phyloP scores from a whole-genome alignment of 2,329 filamentous ascomycete genomes.

The Fusarium dimerum region DNA sequence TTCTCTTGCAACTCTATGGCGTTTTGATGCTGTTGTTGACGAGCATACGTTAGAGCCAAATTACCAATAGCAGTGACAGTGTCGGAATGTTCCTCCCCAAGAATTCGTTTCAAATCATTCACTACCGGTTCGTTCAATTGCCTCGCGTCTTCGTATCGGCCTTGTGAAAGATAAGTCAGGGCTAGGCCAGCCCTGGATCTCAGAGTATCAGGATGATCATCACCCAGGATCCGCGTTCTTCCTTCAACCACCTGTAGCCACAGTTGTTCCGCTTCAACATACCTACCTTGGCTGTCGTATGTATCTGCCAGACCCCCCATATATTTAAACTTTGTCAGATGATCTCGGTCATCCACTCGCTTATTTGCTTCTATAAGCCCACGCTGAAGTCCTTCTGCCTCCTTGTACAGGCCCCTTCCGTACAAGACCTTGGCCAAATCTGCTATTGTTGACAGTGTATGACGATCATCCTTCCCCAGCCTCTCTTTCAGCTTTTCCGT shows the following conservation, averaged over 20 bases:
- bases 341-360: not conserved
- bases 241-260: not conserved
- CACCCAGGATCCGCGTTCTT: not conserved
- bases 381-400: not conserved
- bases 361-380: not conserved
- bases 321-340: not conserved
- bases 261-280: conserved; percentile 1
- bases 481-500: not conserved
- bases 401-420: not conserved
- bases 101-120: not conserved
- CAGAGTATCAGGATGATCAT: conserved; percentile 1
- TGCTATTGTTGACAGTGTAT: not conserved
- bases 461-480: not conserved
- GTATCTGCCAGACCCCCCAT: not conserved
- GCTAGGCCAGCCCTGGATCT: not conserved
- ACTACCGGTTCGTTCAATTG: not conserved
- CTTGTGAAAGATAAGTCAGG: not conserved
- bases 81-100: conserved; percentile 1
- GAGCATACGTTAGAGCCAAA: not conserved
- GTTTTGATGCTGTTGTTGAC: not conserved
- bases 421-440: not conserved
- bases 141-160: not conserved
- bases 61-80: not conserved
- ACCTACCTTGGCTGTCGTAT: not conserved
- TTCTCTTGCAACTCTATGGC: not conserved